These are phyloP conservation scores for Nasturtium officinale DNA, from an alignment of 345 rosid species.

Conservation along the genomic window DNA sequence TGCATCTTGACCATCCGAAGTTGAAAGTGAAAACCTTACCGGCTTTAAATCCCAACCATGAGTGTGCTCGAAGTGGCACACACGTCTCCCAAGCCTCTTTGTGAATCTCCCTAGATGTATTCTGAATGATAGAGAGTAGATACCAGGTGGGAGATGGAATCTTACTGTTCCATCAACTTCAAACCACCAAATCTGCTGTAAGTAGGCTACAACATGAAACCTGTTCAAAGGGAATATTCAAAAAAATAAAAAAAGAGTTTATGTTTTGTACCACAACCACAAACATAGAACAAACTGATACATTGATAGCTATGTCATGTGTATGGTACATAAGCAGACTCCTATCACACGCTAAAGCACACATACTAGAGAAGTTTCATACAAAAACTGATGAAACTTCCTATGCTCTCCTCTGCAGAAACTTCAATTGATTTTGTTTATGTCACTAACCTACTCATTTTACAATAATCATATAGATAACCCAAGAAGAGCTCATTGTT, in stretches of 20 bases:
- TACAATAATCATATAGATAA: background rate
- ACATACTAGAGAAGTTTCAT: background rate
- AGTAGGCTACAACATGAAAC: conserved; percentile 77
- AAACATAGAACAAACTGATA: background rate
- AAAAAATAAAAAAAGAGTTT: background rate
- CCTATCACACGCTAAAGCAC: conserved; percentile 1
- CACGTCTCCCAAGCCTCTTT: conserved; percentile 72
- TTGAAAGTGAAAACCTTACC: conserved; percentile 60
- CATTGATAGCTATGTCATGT: background rate
- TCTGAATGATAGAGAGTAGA: conserved; percentile 76
- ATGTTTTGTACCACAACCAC: background rate
- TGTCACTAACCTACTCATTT: conserved; percentile 10
- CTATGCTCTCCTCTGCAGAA: background rate
- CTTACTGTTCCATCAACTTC: conserved; percentile 83
- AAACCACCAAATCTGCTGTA: conserved; percentile 97
- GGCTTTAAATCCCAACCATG: conserved; percentile 95
- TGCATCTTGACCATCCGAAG: conserved; percentile 73
- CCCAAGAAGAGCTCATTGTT: background rate
- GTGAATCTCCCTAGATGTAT: conserved; percentile 83
- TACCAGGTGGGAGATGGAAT: conserved; percentile 82
- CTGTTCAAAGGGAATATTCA: conserved; percentile 45
- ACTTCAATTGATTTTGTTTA: background rate
- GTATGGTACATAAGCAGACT: background rate
- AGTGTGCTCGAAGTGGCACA: conserved; percentile 65
- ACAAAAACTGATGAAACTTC: background rate